Conservation (phyloP, 306 rosid species). For the Oemleria cerasiformis region DNA sequence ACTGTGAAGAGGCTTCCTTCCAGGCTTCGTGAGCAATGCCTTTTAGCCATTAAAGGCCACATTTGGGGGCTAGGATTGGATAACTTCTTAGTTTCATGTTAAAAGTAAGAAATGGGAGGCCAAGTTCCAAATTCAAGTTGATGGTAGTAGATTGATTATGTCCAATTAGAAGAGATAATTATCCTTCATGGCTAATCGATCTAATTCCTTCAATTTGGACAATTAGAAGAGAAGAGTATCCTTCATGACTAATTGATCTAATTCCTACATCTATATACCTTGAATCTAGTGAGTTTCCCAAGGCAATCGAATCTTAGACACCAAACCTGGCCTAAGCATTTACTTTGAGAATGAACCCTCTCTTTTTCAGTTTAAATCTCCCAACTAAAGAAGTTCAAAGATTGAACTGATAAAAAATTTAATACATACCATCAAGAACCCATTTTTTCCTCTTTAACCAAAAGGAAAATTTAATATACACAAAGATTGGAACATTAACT, state of each 20-base stretch:
- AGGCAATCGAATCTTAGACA: no score
- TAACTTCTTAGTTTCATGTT: no score
- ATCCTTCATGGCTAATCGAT: no score
- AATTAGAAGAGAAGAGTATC: neutral
- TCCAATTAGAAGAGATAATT: no score
- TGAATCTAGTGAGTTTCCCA: no score
- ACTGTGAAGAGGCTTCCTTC: neutral
- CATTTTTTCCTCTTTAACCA: neutral
- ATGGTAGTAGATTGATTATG: no score
- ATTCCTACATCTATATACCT: no score
- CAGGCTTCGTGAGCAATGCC: neutral
- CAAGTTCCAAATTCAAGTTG: no score
- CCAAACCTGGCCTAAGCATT: neutral
- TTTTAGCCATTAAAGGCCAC: neutral
- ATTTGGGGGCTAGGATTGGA: no score
- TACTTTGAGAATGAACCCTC: neutral
- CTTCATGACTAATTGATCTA: no score
- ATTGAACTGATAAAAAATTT: neutral
- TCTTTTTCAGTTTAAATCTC: neutral
- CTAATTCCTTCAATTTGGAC: neutral
- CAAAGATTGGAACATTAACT: no score
- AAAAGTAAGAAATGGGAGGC: no score
- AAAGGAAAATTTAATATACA: neutral
- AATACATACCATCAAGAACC: neutral
- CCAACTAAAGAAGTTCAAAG: neutral